Evolutionary conservation across 2,329 filamentous ascomycete genomes (phyloP).

Genomic region (Epichloe brachyelytri): DNA sequence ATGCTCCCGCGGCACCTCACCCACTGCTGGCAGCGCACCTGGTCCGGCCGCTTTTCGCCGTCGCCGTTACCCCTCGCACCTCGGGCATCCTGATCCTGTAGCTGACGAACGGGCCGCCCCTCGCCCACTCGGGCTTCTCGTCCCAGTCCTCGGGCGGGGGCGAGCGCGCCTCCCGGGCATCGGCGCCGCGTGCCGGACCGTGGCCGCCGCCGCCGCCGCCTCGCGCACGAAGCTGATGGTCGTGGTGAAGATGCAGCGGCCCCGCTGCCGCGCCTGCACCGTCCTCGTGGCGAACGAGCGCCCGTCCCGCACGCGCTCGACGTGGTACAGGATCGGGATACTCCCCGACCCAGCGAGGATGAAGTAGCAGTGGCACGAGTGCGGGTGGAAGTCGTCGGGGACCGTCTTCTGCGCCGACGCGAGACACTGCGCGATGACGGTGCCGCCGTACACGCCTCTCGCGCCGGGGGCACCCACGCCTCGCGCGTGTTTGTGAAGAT

Average conservation of each 20-base stretch:
- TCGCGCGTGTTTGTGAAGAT: conserved; percentile 91
- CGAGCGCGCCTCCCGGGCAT: conserved; percentile 35
- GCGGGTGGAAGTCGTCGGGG: conserved; percentile 63
- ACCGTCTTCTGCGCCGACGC: conserved; percentile 83
- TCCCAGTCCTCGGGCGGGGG: conserved; percentile 28
- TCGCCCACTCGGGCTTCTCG: conserved; percentile 36
- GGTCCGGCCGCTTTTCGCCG: conserved; percentile 33
- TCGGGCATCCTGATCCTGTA: conserved; percentile 31
- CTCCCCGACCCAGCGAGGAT: conserved; percentile 76
- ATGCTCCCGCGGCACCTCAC: conserved; percentile 63
- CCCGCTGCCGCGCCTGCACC: conserved; percentile 86
- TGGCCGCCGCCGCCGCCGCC: conserved; percentile 39
- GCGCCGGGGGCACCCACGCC: conserved; percentile 89
- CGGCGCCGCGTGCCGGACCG: conserved; percentile 51
- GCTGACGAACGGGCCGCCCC: conserved; percentile 35
- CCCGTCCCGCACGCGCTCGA: conserved; percentile 85
- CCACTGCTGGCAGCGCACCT: conserved; percentile 61
- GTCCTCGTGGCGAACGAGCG: conserved; percentile 83
- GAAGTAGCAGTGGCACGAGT: conserved; percentile 99
- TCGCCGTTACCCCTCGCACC: conserved; percentile 14
- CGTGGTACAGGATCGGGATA: conserved; percentile 85
- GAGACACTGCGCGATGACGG: conserved; percentile 85
- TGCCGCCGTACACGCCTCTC: conserved; percentile 84
- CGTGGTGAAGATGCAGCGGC: conserved; percentile 85
- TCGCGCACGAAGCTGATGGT: conserved; percentile 78